phyloP scores from a whole-genome alignment of 1,139 yeast genomes.

The Pichia sp. region DNA sequence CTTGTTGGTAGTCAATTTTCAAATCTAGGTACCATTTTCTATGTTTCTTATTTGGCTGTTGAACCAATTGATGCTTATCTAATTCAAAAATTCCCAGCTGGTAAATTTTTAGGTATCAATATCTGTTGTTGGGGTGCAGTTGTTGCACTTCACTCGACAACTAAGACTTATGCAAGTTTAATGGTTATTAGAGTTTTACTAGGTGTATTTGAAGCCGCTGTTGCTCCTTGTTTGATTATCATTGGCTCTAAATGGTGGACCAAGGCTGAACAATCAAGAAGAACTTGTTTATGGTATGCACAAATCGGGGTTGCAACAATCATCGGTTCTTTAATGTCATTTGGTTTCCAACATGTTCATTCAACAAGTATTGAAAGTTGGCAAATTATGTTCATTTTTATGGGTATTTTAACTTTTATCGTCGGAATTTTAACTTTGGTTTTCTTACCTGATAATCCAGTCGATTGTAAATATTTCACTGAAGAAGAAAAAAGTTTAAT shows the following conservation, averaged over 20 bases:
- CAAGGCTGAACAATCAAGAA: conserved; percentile 34
- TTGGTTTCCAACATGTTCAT: conserved; percentile 37
- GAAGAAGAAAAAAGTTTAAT: conserved; percentile 25
- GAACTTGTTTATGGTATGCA: conserved; percentile 36
- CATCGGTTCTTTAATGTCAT: conserved; percentile 37
- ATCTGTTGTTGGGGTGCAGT: conserved; percentile 10
- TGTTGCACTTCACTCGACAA: conserved; percentile 17
- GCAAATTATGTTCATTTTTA: conserved; percentile 22
- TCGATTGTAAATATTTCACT: conserved; percentile 19
- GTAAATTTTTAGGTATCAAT: conserved; percentile 10
- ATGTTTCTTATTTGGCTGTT: conserved; percentile 26
- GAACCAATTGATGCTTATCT: conserved; percentile 10
- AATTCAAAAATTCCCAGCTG: conserved; percentile 13
- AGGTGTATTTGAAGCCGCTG: conserved; percentile 15
- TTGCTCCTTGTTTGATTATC: conserved; percentile 12
- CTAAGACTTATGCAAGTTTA: conserved; percentile 9
- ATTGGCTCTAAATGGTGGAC: conserved; percentile 36
- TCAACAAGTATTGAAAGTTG: conserved; percentile 15
- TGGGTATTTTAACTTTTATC: conserved; percentile 21
- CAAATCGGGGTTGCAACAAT: conserved; percentile 39
- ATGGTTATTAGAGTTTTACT: conserved; percentile 14
- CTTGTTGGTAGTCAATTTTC: conserved; percentile 24
- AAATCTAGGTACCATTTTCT: conserved; percentile 36
- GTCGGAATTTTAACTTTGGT: conserved; percentile 14
- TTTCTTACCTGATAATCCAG: conserved; percentile 16